Evolutionary conservation across 2,329 filamentous ascomycete genomes (phyloP), one percentile per base, ranked within the genome.

Genomic region (Diplodia scrobiculata): DNA sequence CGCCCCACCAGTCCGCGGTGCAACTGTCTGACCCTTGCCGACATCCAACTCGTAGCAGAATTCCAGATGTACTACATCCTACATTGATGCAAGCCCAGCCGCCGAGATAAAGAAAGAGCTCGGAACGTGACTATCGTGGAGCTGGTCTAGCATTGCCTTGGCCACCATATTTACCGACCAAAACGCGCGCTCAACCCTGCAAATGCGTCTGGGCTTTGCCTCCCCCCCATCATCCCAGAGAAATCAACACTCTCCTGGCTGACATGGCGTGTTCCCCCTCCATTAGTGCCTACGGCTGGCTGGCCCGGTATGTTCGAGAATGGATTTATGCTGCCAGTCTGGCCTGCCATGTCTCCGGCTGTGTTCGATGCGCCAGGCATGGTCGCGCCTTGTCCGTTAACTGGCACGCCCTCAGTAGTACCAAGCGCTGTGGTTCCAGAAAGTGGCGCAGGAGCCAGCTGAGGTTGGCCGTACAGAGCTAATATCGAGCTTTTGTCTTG

Each of bases 171-270:
- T 50, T 38, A 59, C 29, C 64, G 54, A 10, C 64, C 54, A n/a
- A 66, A 66, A 14, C 64, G 41, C 19, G 89, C 86, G 72, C 89
- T 91, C 69, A 93, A 79, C 60, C 88, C 90, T 2, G 90, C 87
- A 82, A 92, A 93, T 14, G 90, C 90, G 76, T 93, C 90, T 3
- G 90, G 90, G 71, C 89, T 92, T 73, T 92, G 90, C 50, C 90
- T 81, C 10, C 90, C 90, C 71, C 71, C 84, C 75, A 86, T 82
- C 48, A 89, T 84, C 70, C 87, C 83, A 65, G 82, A 86, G 68
- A 83, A 83, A 67, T 82, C 81, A 75, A 91, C 86, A 75, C 90
- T 92, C 73, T 92, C 90, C 58, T 89, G 84, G 72, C 89, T 92
- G 17, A 79, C 76, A 79, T 86, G 77, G 72, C 84, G 72, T 32